These are phyloP conservation scores for Teratosphaeria gauchensis DNA, from an alignment of 2,329 filamentous ascomycete species.

Conservation along the genomic window DNA sequence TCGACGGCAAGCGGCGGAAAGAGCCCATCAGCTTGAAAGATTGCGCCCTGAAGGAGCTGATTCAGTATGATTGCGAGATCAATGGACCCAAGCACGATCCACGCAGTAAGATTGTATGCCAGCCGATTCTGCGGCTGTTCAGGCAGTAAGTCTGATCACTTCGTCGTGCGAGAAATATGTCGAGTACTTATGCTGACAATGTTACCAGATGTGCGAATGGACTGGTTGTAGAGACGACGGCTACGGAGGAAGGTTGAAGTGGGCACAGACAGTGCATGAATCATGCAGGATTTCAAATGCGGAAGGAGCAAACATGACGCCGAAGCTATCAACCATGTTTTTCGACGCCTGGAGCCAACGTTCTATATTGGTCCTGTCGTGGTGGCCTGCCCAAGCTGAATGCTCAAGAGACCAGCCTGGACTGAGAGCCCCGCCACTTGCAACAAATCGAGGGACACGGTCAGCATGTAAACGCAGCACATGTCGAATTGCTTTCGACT, in stretches of 20 bases:
- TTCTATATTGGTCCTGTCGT: too few species aligned
- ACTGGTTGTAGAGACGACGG: constrained; percentile 52
- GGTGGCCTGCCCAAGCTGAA: neutral
- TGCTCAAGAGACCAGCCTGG: too few species aligned
- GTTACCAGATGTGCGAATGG: constrained; percentile 41
- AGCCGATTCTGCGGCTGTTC: constrained; percentile 50
- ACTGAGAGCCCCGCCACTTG: too few species aligned
- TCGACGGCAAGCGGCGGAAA: constrained; percentile 44
- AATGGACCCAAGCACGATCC: constrained; percentile 33
- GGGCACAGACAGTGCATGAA: neutral
- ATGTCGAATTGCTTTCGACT: too few species aligned
- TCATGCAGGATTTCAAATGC: neutral
- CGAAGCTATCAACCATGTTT: neutral
- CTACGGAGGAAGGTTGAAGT: constrained; percentile 34
- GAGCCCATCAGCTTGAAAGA: constrained; percentile 41
- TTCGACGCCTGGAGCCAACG: neutral
- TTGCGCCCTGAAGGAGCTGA: constrained; percentile 49
- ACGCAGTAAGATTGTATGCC: constrained; percentile 40
- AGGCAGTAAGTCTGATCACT: constrained; percentile 37
- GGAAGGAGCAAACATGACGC: neutral
- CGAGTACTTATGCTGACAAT: neutral
- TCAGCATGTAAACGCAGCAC: too few species aligned
- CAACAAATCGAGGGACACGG: too few species aligned
- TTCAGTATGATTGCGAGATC: constrained; percentile 54
- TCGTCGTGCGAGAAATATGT: neutral